Evolutionary conservation across 2,329 filamentous ascomycete species (phyloP).

Genomic region (Xylariaceae sp.): DNA sequence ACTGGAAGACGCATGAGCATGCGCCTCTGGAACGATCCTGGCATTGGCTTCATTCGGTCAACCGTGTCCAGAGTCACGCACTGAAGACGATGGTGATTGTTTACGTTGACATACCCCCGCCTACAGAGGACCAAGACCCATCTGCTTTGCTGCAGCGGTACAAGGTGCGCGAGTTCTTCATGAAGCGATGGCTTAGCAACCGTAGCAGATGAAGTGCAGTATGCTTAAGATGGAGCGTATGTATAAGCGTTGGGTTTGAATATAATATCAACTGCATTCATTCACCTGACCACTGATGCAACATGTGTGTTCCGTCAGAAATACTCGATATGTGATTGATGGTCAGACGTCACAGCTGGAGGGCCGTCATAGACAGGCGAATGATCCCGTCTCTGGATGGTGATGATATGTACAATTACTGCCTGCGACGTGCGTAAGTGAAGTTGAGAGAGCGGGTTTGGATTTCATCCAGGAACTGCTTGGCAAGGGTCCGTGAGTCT

Average conservation of each 20-base stretch:
- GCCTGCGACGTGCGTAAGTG: too few relatives aligned
- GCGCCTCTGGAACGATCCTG: slow-evolving; percentile 51
- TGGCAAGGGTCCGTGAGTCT: too few relatives aligned
- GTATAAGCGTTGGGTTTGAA: background rate
- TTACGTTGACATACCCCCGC: slow-evolving; percentile 85
- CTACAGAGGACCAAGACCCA: slow-evolving; percentile 52
- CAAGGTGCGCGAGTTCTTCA: slow-evolving; percentile 70
- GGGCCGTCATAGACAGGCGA: too few relatives aligned
- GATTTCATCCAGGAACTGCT: too few relatives aligned
- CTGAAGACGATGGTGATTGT: slow-evolving; percentile 83
- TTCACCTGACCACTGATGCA: too few relatives aligned
- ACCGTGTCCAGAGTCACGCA: slow-evolving; percentile 83
- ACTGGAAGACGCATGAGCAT: slow-evolving; percentile 61
- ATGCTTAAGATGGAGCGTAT: slow-evolving; percentile 5
- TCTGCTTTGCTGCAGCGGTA: slow-evolving; percentile 62
- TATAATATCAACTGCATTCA: too few relatives aligned
- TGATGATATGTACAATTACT: too few relatives aligned
- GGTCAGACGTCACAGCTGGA: too few relatives aligned
- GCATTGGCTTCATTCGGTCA: slow-evolving; percentile 84
- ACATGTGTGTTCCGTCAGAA: too few relatives aligned
- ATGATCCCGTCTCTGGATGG: too few relatives aligned
- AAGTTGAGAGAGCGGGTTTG: too few relatives aligned
- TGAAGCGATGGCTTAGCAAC: slow-evolving; percentile 81
- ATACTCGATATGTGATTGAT: too few relatives aligned
- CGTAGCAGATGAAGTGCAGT: slow-evolving; percentile 46